Base-by-base conservation (phyloP, 2,329 filamentous ascomycete species). In the Aspergillus sp. region DNA sequence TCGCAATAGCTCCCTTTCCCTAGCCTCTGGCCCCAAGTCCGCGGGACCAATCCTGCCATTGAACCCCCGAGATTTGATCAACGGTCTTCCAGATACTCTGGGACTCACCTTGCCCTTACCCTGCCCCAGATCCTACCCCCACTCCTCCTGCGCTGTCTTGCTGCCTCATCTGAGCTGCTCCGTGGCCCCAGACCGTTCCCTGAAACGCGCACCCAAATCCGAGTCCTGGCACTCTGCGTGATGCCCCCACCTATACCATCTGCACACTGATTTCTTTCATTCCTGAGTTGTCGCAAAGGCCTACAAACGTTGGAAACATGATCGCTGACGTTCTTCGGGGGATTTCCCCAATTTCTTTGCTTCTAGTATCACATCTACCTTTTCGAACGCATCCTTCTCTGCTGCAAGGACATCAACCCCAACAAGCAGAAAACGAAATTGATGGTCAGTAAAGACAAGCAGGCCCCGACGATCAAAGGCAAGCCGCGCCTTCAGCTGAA, bases 311-410 rank as follows among this genome's bases (percentile, higher is more conserved):
- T 17, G 38, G 17, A 40, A 48, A 0, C 16, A 32, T 46, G 36
- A 43, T 47, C 36, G 51, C 62, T 66, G 41, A 67, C 58, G 44
- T 46, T 30, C 22, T 50, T 36, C 22, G 17, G 43, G 32, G 24
- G 4, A 19, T 38, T 13, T 45, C 44, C 51, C 33, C 45, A 33
- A 33, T 35, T 41, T 14, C 32, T 45, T 6, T 44, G n/a, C 17
- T 38, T 55, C 49, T 55, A 96, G 89, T 99, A 97, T 70, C 93
- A 95, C 71, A 95, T 99, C 56, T 99, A 95, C 73, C 85, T 99
- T 26, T 99, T 99, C 71, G 90, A 97, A 70, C 89, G 85, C 67
- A 99, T 99, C 52, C 78, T 99, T 41, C 82, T 99, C 30, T 97
- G 94, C 72, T 97, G 94, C 82, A 99, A 97, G 77, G 94, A 97